A percentile compares a stretch with the other conserved stretches of the same genome.
These are phyloP conservation scores for Senna siamea DNA, from an alignment of 306 rosid genomes.

Conservation along the genomic window DNA sequence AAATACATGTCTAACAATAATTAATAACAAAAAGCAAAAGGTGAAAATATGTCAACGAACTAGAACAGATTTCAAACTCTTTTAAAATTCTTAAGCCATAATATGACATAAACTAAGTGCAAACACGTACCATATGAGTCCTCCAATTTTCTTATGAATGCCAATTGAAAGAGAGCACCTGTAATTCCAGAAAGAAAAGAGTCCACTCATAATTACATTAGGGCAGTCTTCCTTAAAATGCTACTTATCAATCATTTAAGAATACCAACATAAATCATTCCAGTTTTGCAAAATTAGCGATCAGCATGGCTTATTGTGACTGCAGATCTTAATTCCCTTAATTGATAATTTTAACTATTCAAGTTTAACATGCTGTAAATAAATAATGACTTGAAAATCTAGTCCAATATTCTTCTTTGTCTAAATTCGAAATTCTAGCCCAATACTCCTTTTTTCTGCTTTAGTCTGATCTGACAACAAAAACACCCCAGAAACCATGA, in stretches of 20 bases:
- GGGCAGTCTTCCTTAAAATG: neutral
- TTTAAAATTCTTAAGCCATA: slow-evolving; percentile 1
- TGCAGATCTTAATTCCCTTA: too few species aligned
- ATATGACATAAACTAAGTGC: slow-evolving; percentile 10
- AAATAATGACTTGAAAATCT: neutral
- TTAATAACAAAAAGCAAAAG: neutral
- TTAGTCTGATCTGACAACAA: neutral
- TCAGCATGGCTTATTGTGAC: too few species aligned
- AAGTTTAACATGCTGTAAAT: too few species aligned
- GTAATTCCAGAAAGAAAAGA: slow-evolving; percentile 7
- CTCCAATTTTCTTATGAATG: slow-evolving; percentile 83
- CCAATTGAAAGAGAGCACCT: slow-evolving; percentile 96
- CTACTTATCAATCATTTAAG: neutral
- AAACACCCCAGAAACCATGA: neutral
- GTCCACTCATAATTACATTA: neutral
- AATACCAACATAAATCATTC: too few species aligned
- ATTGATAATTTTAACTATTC: too few species aligned
- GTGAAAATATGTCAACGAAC: neutral
- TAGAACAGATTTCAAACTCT: neutral
- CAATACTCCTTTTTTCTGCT: too few species aligned
- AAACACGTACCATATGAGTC: slow-evolving; percentile 72
- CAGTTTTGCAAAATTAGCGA: too few species aligned
- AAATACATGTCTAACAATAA: neutral
- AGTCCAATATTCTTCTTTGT: neutral
- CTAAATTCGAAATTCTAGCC: too few species aligned